phyloP scores from a whole-genome alignment of 352 stramenopile genomes.

The Phytopythium delawarense region DNA sequence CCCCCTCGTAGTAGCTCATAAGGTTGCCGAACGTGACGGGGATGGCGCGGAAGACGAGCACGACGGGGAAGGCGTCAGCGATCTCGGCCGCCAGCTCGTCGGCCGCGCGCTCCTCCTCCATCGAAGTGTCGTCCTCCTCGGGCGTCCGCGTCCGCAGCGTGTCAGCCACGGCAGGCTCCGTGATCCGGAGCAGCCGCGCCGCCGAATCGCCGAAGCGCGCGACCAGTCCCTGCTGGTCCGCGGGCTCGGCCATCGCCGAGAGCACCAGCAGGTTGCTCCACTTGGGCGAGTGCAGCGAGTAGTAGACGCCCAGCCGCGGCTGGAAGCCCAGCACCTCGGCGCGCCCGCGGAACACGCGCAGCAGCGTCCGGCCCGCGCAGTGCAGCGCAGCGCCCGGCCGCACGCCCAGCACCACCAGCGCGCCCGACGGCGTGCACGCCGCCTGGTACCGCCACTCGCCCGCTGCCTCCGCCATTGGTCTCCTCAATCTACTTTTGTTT shows the following conservation, averaged over 20 bases:
- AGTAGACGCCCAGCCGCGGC: conserved; percentile 69
- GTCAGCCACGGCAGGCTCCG: conserved; percentile 29
- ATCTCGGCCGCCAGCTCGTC: conserved; percentile 65
- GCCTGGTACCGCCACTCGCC: conserved; percentile 27
- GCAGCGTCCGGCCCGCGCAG: conserved; percentile 69
- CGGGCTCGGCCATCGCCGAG: conserved; percentile 10
- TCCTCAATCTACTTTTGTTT: too few relatives aligned
- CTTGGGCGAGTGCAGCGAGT: conserved; percentile 75
- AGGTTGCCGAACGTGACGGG: conserved; percentile 68
- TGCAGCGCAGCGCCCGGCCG: conserved; percentile 37
- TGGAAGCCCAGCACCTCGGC: conserved; percentile 68
- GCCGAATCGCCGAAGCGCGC: conserved; percentile 49
- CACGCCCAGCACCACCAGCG: conserved; percentile 66
- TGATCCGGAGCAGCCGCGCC: conserved; percentile 34
- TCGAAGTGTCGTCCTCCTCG: conserved; percentile 13
- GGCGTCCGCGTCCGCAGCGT: not conserved
- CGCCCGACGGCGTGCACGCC: conserved; percentile 46
- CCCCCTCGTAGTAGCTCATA: conserved; percentile 68
- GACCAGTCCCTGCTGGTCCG: conserved; percentile 20
- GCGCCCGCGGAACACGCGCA: conserved; percentile 80
- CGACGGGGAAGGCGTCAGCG: conserved; percentile 53
- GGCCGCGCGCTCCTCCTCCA: conserved; percentile 66
- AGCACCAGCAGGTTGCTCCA: conserved; percentile 77
- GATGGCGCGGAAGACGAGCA: conserved; percentile 68
- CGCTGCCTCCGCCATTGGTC: not conserved